Percentiles rank a stretch among this genome's conserved stretches.
These are phyloP conservation scores for Rehmannia glutinosa DNA, from an alignment of 257 asterid species.

Conservation along the genomic window DNA sequence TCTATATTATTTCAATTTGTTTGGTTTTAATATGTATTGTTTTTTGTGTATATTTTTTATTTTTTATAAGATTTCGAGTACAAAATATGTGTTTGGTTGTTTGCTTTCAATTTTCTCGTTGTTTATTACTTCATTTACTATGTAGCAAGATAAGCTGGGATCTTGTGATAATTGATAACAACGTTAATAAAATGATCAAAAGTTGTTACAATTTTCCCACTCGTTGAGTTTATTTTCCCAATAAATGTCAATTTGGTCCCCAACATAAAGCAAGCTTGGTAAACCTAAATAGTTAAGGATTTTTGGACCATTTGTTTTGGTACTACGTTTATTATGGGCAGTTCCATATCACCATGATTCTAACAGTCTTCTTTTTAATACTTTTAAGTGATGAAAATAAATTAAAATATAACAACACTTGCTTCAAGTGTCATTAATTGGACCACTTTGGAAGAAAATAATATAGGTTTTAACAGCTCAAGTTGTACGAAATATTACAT, in stretches of 20 bases:
- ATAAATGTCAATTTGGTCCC: constrained; percentile 32
- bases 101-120: no score
- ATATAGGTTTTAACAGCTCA: constrained; percentile 34
- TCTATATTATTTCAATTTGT: no score
- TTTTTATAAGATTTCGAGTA: no score
- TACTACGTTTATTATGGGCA: not conserved
- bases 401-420: not conserved
- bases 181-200: no score
- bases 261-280: constrained; percentile 19
- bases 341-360: constrained; percentile 25
- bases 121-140: no score
- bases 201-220: not conserved
- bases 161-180: no score
- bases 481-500: constrained; percentile 19
- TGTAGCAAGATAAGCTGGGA: no score
- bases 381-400: no score
- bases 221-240: not conserved
- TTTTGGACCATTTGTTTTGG: constrained; percentile 12
- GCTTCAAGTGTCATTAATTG: constrained; percentile 13
- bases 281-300: constrained; percentile 12
- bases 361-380: no score
- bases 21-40: no score
- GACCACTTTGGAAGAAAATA: constrained; percentile 28
- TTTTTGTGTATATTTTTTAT: no score
- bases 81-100: no score